Conservation (phyloP, 2,329 filamentous ascomycete species). For the Calonectria hongkongensis region DNA sequence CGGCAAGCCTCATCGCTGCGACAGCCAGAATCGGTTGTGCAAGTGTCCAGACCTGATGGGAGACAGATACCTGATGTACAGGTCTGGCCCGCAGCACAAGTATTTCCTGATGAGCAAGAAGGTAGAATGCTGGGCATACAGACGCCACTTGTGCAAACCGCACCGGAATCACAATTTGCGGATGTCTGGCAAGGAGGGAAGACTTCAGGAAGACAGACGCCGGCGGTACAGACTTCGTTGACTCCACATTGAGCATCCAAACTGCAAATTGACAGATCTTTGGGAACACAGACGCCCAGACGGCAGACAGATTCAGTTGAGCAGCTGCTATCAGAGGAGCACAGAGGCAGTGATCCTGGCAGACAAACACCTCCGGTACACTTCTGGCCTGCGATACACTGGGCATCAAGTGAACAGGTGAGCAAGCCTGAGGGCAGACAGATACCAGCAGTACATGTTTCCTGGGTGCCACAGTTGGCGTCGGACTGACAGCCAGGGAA, state of each 20-base stretch:
- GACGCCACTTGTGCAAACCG: slow-evolving; percentile 11
- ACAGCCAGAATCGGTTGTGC: slow-evolving; percentile 12
- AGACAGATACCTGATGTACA: slow-evolving; percentile 31
- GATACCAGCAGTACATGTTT: slow-evolving; percentile 29
- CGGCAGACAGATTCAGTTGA: slow-evolving; percentile 27
- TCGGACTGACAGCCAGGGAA: slow-evolving; percentile 29
- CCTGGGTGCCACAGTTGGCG: slow-evolving; percentile 14
- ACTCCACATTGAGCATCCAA: slow-evolving; percentile 16
- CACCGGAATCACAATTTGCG: slow-evolving; percentile 18
- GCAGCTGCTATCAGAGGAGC: slow-evolving; percentile 24
- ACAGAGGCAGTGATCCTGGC: slow-evolving; percentile 26
- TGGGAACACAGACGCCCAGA: slow-evolving; percentile 29
- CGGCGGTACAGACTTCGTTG: slow-evolving; percentile 27
- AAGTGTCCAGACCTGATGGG: slow-evolving; percentile 11
- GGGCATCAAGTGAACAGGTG: background rate
- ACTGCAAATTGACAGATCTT: background rate
- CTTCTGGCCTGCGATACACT: slow-evolving; percentile 23
- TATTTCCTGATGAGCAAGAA: slow-evolving; percentile 3
- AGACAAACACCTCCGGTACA: slow-evolving; percentile 30
- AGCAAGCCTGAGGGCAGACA: slow-evolving; percentile 27
- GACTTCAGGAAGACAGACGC: slow-evolving; percentile 26
- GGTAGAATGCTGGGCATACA: slow-evolving; percentile 27
- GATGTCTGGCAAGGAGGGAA: slow-evolving; percentile 32
- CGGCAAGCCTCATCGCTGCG: slow-evolving; percentile 29
- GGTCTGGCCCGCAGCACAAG: slow-evolving; percentile 12